A percentile compares a stretch with the other conserved stretches of the same genome.
Conservation (phyloP, 1,284 basidiomycete genomes). For the Wolfiporia cocos region DNA sequence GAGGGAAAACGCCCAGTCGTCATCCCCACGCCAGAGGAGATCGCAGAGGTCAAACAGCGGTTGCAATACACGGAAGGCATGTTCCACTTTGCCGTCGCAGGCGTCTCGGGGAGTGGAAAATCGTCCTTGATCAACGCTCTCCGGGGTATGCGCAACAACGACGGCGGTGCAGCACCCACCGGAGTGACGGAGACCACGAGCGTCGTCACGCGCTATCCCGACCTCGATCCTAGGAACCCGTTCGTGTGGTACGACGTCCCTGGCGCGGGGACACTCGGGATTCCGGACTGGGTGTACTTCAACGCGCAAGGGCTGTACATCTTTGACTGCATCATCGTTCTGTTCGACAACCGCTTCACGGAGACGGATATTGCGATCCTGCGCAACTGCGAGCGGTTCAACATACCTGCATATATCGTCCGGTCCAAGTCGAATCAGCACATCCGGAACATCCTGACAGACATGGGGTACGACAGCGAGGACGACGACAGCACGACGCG, state of each 20-base stretch:
- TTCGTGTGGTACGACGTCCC: constrained; percentile 2
- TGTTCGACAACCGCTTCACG: constrained; percentile 1
- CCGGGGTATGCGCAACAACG: constrained; percentile 4
- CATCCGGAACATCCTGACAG: background rate
- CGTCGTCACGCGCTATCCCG: constrained; percentile 1
- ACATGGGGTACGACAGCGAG: background rate
- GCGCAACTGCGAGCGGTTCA: constrained; percentile 1
- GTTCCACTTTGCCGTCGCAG: constrained; percentile 5
- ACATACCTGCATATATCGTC: constrained; percentile 2
- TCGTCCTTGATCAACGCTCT: constrained; percentile 7
- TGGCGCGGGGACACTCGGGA: background rate
- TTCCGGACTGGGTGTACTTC: constrained; percentile 1
- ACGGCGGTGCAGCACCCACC: background rate
- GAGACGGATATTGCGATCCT: background rate
- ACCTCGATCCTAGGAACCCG: background rate
- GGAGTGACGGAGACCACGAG: background rate
- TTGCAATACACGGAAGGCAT: constrained; percentile 1
- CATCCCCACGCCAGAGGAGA: background rate
- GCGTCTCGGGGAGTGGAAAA: constrained; percentile 4
- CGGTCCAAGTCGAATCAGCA: constrained; percentile 2
- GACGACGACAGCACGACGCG: background rate
- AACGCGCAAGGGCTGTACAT: background rate
- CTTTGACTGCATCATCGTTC: constrained; percentile 1
- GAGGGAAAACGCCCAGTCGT: background rate
- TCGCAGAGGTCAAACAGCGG: background rate